Conservation (phyloP, 2,329 filamentous ascomycete genomes). For the Pseudogymnoascus sp. region DNA sequence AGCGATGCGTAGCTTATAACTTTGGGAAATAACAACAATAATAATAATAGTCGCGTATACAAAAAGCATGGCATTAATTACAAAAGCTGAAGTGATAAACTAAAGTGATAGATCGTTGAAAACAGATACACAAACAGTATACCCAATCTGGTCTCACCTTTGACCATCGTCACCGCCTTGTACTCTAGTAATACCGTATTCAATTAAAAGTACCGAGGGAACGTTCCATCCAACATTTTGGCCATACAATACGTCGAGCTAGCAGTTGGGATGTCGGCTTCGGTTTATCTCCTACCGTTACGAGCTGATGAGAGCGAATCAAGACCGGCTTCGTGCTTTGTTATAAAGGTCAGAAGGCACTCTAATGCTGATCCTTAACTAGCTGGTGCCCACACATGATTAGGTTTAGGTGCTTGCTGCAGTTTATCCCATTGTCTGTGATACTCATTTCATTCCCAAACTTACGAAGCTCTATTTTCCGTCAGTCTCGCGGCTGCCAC, state of each 20-base stretch:
- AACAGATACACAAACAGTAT: not conserved
- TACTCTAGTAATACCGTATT: not conserved
- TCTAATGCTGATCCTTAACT: not conserved
- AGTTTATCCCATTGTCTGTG: not conserved
- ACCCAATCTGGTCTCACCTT: not conserved
- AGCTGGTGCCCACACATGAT: not conserved
- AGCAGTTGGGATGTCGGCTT: not conserved
- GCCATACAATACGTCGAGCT: not conserved
- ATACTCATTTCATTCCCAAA: not conserved
- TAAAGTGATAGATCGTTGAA: not conserved
- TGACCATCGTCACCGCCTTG: not conserved
- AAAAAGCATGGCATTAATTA: not conserved
- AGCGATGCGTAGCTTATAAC: not conserved
- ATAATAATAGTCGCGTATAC: not conserved
- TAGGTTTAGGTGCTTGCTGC: not conserved
- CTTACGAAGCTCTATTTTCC: not conserved
- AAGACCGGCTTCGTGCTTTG: not conserved
- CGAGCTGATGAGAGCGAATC: not conserved
- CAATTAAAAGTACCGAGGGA: not conserved
- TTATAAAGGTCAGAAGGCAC: constrained; percentile 5
- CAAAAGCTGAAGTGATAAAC: not conserved
- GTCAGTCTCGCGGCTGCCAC: not conserved
- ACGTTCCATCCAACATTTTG: constrained; percentile 3
- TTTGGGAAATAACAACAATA: not conserved
- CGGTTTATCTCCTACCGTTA: not conserved